Evolutionary conservation across 2,329 filamentous ascomycete species (phyloP).

Genomic region (Colletotrichum neosansevieriae): DNA sequence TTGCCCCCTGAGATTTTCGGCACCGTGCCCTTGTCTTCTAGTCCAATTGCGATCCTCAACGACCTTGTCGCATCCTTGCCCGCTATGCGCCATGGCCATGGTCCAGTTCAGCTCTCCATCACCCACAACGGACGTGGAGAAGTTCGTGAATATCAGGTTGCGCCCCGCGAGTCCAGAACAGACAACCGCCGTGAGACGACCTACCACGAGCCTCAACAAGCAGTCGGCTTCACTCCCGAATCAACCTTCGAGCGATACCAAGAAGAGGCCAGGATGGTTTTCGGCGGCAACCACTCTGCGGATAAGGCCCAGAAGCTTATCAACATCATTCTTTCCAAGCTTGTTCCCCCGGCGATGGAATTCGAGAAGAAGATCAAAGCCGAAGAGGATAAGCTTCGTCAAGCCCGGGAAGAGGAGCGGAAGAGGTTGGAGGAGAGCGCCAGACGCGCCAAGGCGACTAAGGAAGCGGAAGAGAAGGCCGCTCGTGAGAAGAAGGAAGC

Average conservation of each 20-base stretch:
- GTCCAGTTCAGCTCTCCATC: slow-evolving; percentile 71
- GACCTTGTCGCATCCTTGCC: slow-evolving; percentile 69
- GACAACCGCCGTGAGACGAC: slow-evolving; percentile 62
- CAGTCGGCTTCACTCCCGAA: slow-evolving; percentile 79
- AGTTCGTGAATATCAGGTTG: slow-evolving; percentile 64
- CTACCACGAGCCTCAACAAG: slow-evolving; percentile 75
- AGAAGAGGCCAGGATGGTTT: slow-evolving; percentile 90
- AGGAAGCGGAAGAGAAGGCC: slow-evolving; percentile 77
- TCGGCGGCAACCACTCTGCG: slow-evolving; percentile 70
- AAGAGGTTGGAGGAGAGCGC: slow-evolving; percentile 75
- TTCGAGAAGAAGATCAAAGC: slow-evolving; percentile 79
- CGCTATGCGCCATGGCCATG: slow-evolving; percentile 60
- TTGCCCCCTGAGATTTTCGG: slow-evolving; percentile 61
- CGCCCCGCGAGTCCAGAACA: slow-evolving; percentile 56
- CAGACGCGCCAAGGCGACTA: slow-evolving; percentile 74
- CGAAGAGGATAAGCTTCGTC: slow-evolving; percentile 63
- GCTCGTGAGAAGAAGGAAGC: slow-evolving; percentile 76
- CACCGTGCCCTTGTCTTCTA: slow-evolving; percentile 54
- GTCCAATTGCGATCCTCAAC: slow-evolving; percentile 67
- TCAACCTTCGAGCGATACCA: slow-evolving; percentile 84
- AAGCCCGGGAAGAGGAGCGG: slow-evolving; percentile 67
- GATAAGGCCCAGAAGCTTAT: slow-evolving; percentile 79
- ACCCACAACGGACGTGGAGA: slow-evolving; percentile 62
- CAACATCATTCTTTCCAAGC: slow-evolving; percentile 75
- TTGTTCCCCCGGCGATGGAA: slow-evolving; percentile 88